These are phyloP conservation scores for Harringtonia aguacate DNA, from an alignment of 2,329 filamentous ascomycete genomes.

Conservation along the genomic window DNA sequence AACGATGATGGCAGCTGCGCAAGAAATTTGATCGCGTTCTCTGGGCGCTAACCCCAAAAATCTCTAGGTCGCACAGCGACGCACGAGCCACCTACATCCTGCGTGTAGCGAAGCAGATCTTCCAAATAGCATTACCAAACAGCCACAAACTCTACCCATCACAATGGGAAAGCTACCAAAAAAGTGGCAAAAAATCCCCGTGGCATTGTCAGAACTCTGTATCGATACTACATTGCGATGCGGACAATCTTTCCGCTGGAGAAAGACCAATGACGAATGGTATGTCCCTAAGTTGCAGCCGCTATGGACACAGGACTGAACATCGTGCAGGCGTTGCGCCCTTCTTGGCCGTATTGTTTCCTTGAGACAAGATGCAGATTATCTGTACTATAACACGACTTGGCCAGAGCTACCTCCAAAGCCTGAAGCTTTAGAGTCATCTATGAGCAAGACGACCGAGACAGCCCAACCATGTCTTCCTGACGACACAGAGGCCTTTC, in stretches of 20 bases:
- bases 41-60: constrained; percentile 15
- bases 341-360: constrained; percentile 77
- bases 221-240: constrained; percentile 91
- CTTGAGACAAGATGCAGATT: constrained; percentile 67
- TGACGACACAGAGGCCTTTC: constrained; percentile 63
- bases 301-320: constrained; percentile 3
- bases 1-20: background rate
- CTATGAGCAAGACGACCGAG: background rate
- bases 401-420: constrained; percentile 27
- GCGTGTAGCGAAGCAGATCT: too few species aligned
- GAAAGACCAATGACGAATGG: constrained; percentile 79
- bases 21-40: constrained; percentile 18
- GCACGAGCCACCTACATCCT: too few species aligned
- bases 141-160: too few species aligned
- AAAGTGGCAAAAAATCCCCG: constrained; percentile 79
- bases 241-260: constrained; percentile 95
- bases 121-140: background rate
- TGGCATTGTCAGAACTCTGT: constrained; percentile 75
- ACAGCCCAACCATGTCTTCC: too few species aligned
- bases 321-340: constrained; percentile 57
- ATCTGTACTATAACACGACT: constrained; percentile 71
- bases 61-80: too few species aligned
- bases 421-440: background rate
- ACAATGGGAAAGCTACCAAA: background rate
- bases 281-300: constrained; percentile 24